These are phyloP conservation scores for Geranomyces michiganensis DNA, from an alignment of 192 early-diverging fungal genomes.

Conservation along the genomic window DNA sequence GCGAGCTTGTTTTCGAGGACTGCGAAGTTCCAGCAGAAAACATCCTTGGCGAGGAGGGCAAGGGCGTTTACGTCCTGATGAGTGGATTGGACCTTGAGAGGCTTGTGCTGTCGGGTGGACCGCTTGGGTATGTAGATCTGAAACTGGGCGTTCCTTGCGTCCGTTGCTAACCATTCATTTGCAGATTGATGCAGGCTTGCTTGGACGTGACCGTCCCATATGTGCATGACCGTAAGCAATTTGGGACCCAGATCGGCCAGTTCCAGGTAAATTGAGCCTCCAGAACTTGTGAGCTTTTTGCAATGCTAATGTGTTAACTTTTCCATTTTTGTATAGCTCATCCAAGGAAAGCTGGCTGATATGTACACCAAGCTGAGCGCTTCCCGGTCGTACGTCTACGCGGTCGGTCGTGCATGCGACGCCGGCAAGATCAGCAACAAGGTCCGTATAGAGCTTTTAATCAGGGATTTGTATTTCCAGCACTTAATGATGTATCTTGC, in stretches of 20 bases:
- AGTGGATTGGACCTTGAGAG: slow-evolving; percentile 90
- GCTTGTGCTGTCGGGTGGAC: slow-evolving; percentile 86
- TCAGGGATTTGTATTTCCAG: too few species aligned
- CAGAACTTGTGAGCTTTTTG: too few species aligned
- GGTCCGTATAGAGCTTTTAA: slow-evolving; percentile 4
- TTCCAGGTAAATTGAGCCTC: slow-evolving; percentile 64
- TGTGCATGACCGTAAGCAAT: slow-evolving; percentile 86
- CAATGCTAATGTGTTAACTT: too few species aligned
- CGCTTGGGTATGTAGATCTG: slow-evolving; percentile 63
- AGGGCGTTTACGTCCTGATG: slow-evolving; percentile 96
- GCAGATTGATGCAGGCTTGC: slow-evolving; percentile 78
- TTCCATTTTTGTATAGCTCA: slow-evolving; percentile 44
- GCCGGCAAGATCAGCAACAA: slow-evolving; percentile 76
- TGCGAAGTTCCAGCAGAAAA: slow-evolving; percentile 89
- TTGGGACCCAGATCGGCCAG: slow-evolving; percentile 79
- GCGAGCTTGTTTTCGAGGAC: slow-evolving; percentile 93
- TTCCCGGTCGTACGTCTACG: slow-evolving; percentile 87
- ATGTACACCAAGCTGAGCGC: slow-evolving; percentile 97
- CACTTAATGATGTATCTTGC: background rate
- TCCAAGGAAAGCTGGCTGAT: slow-evolving; percentile 95
- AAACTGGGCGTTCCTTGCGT: too few species aligned
- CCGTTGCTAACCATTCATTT: too few species aligned
- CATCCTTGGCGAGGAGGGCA: slow-evolving; percentile 77
- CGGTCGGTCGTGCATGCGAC: slow-evolving; percentile 87
- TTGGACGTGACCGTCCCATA: slow-evolving; percentile 84